A percentile compares a stretch with the other conserved stretches of the same genome.
Evolutionary conservation across 2,329 filamentous ascomycete species (phyloP).

Genomic region (Scytalidium sp.): DNA sequence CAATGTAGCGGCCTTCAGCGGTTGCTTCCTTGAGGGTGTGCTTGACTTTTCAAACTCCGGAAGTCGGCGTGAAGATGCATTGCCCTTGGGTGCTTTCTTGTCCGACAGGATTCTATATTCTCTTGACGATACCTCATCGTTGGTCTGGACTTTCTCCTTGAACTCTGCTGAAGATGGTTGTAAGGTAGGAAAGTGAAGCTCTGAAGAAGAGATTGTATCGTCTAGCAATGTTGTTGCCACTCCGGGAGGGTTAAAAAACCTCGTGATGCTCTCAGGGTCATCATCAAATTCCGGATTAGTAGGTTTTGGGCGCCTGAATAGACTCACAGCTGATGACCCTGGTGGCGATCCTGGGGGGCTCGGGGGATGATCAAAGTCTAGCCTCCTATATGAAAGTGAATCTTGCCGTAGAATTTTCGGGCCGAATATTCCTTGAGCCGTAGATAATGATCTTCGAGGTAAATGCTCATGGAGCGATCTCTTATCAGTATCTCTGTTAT

Average conservation of each 20-base stretch:
- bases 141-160: neutral
- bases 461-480: neutral
- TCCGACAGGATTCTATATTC: neutral
- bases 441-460: too few relatives aligned
- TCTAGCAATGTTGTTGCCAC: neutral
- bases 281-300: neutral
- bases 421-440: neutral
- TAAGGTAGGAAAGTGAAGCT: neutral
- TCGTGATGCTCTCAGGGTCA: neutral
- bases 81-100: neutral
- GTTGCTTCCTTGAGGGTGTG: neutral
- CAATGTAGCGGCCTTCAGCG: neutral
- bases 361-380: neutral
- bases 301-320: neutral
- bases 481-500: neutral
- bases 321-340: neutral
- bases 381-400: neutral
- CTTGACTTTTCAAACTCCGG: neutral
- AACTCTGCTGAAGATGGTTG: neutral
- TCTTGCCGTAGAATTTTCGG: neutral
- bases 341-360: neutral
- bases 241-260: neutral
- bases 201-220: neutral
- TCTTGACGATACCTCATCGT: neutral
- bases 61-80: neutral